phyloP scores from a whole-genome alignment of 2,329 filamentous ascomycete genomes.

The Stromatinia cepivora region DNA sequence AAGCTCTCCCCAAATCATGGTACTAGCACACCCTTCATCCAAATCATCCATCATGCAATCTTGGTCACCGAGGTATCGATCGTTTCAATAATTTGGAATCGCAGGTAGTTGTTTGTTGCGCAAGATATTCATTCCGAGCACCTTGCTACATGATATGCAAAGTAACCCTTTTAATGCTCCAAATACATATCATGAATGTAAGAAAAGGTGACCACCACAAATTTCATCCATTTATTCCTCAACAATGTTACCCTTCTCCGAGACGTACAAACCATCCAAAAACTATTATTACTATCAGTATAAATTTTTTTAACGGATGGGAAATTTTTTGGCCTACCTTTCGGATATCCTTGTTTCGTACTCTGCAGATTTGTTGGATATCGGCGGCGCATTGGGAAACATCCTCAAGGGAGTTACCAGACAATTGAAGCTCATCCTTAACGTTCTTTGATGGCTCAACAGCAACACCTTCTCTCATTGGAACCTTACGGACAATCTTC shows the following conservation, averaged over 20 bases:
- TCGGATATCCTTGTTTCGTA: slow-evolving; percentile 99
- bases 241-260: slow-evolving; percentile 93
- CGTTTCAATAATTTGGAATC: slow-evolving; percentile 17
- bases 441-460: slow-evolving; percentile 86
- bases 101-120: slow-evolving; percentile 24
- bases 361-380: slow-evolving; percentile 99
- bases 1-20: slow-evolving; percentile 12
- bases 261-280: slow-evolving; percentile 99
- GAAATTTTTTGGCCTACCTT: slow-evolving; percentile 61
- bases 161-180: slow-evolving; percentile 33
- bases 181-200: slow-evolving; percentile 34
- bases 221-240: slow-evolving; percentile 51
- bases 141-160: slow-evolving; percentile 42
- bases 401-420: slow-evolving; percentile 92
- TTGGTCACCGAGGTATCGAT: slow-evolving; percentile 15
- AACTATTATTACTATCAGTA: slow-evolving; percentile 58
- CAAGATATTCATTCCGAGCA: slow-evolving; percentile 41
- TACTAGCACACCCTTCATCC: slow-evolving; percentile 14
- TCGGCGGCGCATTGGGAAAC: slow-evolving; percentile 98
- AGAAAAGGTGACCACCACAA: slow-evolving; percentile 30
- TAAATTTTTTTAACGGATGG: neutral
- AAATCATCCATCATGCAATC: slow-evolving; percentile 12
- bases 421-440: slow-evolving; percentile 96
- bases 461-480: slow-evolving; percentile 86
- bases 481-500: slow-evolving; percentile 95